phyloP scores from a whole-genome alignment of 176 grass and related monocot species.

The Eremochloa ophiuroides region DNA sequence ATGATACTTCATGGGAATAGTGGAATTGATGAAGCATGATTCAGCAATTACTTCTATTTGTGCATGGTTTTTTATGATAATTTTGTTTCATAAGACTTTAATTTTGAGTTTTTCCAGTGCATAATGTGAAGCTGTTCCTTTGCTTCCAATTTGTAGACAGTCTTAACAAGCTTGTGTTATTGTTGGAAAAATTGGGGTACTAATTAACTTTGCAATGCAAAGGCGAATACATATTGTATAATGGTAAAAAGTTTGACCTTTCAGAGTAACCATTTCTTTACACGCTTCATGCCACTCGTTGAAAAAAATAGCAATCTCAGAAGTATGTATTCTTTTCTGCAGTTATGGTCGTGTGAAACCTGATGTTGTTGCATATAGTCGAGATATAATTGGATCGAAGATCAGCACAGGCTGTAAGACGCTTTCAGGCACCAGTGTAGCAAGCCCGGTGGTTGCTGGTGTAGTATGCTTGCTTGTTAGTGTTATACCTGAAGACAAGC shows the following conservation, averaged over 20 bases:
- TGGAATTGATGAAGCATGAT: background rate
- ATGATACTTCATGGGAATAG: background rate
- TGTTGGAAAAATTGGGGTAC: background rate
- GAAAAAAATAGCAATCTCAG: conserved; percentile 27
- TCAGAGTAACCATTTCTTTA: background rate
- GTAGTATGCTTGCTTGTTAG: conserved; percentile 91
- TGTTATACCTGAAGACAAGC: conserved; percentile 63
- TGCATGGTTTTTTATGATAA: background rate
- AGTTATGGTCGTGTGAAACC: conserved; percentile 98
- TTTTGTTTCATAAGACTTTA: background rate
- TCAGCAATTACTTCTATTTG: background rate
- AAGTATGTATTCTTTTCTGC: conserved; percentile 28
- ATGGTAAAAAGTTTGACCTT: background rate
- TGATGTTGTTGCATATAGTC: conserved; percentile 92
- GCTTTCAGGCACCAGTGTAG: conserved; percentile 96
- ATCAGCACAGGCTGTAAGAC: conserved; percentile 98
- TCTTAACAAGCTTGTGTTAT: background rate
- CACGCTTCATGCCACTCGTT: background rate
- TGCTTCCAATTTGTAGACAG: background rate
- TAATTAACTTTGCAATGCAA: background rate
- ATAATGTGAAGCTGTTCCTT: background rate
- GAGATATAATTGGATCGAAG: conserved; percentile 98
- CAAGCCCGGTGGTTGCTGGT: conserved; percentile 93
- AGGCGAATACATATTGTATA: background rate
- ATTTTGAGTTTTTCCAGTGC: background rate